These are phyloP conservation scores for Monosporascus cannonballus DNA, from an alignment of 2,329 filamentous ascomycete genomes.

Conservation along the genomic window DNA sequence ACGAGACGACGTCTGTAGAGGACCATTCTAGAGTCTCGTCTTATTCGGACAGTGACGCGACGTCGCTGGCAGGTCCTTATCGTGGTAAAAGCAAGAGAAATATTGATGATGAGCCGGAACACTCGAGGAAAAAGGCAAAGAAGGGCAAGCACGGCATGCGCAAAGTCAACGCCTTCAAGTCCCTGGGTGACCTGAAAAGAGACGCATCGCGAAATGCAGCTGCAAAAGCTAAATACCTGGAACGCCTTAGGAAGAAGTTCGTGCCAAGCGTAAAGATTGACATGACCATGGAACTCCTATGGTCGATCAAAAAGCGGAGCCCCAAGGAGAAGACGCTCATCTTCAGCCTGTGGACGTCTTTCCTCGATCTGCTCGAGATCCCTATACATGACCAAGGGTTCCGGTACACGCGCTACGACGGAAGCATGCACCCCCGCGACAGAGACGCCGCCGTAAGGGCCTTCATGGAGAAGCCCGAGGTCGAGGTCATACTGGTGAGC, in stretches of 20 bases:
- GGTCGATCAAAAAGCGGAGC: slow-evolving; percentile 16
- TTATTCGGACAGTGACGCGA: background rate
- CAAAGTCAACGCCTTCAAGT: slow-evolving; percentile 6
- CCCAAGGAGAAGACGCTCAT: slow-evolving; percentile 25
- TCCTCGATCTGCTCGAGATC: slow-evolving; percentile 27
- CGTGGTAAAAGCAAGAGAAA: slow-evolving; percentile 8
- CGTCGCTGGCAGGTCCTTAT: slow-evolving; percentile 1
- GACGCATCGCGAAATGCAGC: slow-evolving; percentile 15
- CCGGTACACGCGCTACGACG: slow-evolving; percentile 25
- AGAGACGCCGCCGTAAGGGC: slow-evolving; percentile 19
- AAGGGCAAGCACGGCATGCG: slow-evolving; percentile 4
- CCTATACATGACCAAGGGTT: slow-evolving; percentile 21
- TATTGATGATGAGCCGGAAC: background rate
- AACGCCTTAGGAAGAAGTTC: slow-evolving; percentile 18
- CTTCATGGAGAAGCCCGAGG: slow-evolving; percentile 18
- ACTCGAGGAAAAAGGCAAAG: slow-evolving; percentile 6
- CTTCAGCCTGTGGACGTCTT: slow-evolving; percentile 29
- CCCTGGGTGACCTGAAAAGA: slow-evolving; percentile 19
- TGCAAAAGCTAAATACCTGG: slow-evolving; percentile 20
- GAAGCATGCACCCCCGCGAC: slow-evolving; percentile 17
- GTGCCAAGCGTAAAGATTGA: slow-evolving; percentile 25
- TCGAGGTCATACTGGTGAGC: slow-evolving; percentile 60
- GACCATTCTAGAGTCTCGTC: background rate
- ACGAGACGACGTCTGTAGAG: background rate
- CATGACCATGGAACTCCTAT: slow-evolving; percentile 23